phyloP scores from a whole-genome alignment of 805 yeast species.

The Wickerhamomyces sydowiorum region DNA sequence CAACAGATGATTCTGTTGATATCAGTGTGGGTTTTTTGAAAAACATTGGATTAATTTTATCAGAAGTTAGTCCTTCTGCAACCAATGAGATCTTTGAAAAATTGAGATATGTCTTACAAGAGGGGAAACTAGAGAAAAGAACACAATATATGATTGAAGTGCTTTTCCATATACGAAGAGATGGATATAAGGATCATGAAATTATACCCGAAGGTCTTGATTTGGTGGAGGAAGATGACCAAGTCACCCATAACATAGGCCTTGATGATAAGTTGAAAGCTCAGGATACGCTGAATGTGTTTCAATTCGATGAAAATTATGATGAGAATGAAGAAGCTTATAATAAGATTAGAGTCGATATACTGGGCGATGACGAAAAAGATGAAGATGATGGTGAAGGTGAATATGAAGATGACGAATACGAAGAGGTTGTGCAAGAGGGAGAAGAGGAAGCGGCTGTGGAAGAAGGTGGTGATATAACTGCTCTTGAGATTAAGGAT shows the following conservation, averaged over 20 bases:
- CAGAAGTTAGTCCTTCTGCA: slow-evolving; percentile 37
- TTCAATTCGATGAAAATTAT: slow-evolving; percentile 45
- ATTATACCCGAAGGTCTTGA: slow-evolving; percentile 44
- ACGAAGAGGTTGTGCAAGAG: slow-evolving; percentile 14
- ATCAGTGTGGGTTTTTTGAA: slow-evolving; percentile 45
- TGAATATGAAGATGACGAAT: slow-evolving; percentile 31
- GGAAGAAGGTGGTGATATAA: slow-evolving; percentile 14
- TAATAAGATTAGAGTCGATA: slow-evolving; percentile 23
- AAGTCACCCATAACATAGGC: slow-evolving; percentile 46
- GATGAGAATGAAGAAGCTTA: slow-evolving; percentile 46
- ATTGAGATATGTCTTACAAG: slow-evolving; percentile 55
- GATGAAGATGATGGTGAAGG: slow-evolving; percentile 42
- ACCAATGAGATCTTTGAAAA: slow-evolving; percentile 50
- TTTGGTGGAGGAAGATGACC: slow-evolving; percentile 59
- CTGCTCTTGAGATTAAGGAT: slow-evolving; percentile 39
- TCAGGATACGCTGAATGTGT: slow-evolving; percentile 42
- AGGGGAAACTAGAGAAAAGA: slow-evolving; percentile 37
- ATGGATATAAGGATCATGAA: slow-evolving; percentile 34
- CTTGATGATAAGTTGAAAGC: slow-evolving; percentile 47
- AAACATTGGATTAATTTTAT: slow-evolving; percentile 46
- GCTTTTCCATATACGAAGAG: slow-evolving; percentile 44
- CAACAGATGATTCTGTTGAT: slow-evolving; percentile 52
- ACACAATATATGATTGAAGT: slow-evolving; percentile 43
- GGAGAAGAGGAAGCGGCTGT: slow-evolving; percentile 13
- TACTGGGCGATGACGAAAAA: slow-evolving; percentile 22